Percentiles rank a stretch among this genome's conserved stretches.
These are phyloP conservation scores for Basidiobolus meristosporus DNA, from an alignment of 371 early-diverging fungal species.

Conservation along the genomic window DNA sequence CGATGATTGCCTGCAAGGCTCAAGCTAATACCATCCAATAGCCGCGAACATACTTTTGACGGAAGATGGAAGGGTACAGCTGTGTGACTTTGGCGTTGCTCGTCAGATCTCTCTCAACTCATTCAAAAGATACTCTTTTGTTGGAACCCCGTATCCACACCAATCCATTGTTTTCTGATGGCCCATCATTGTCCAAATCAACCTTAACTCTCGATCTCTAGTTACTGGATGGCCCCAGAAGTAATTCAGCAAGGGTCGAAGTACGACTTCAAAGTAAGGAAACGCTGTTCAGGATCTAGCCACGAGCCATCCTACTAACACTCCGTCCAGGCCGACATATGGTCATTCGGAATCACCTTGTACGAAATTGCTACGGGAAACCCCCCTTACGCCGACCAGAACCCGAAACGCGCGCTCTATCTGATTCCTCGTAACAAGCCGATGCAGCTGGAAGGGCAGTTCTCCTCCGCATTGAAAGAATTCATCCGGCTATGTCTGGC, in stretches of 20 bases:
- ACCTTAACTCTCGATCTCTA: constrained; percentile 13
- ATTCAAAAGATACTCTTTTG: constrained; percentile 65
- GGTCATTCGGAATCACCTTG: constrained; percentile 91
- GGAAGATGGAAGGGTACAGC: constrained; percentile 74
- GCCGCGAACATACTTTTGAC: constrained; percentile 89
- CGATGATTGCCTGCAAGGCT: not conserved
- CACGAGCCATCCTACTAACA: too few relatives aligned
- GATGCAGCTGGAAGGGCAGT: constrained; percentile 47
- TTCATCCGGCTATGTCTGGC: constrained; percentile 76
- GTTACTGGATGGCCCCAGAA: constrained; percentile 88
- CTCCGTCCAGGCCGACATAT: constrained; percentile 82
- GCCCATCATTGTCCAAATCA: too few relatives aligned
- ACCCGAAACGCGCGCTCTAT: constrained; percentile 79
- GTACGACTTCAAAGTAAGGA: constrained; percentile 44
- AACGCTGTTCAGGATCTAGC: too few relatives aligned
- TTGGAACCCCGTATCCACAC: constrained; percentile 83
- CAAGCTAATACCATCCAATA: constrained; percentile 2
- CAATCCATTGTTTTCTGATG: too few relatives aligned
- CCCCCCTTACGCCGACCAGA: constrained; percentile 84
- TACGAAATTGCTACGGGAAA: constrained; percentile 90
- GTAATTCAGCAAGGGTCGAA: constrained; percentile 64
- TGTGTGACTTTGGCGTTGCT: constrained; percentile 88
- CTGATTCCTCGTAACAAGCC: constrained; percentile 62
- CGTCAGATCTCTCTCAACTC: constrained; percentile 47
- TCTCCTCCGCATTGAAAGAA: constrained; percentile 61